A percentile compares a stretch with the other conserved stretches of the same genome.
Conservation (phyloP, 169 alveolate genomes). For the Plasmodium sp. region DNA sequence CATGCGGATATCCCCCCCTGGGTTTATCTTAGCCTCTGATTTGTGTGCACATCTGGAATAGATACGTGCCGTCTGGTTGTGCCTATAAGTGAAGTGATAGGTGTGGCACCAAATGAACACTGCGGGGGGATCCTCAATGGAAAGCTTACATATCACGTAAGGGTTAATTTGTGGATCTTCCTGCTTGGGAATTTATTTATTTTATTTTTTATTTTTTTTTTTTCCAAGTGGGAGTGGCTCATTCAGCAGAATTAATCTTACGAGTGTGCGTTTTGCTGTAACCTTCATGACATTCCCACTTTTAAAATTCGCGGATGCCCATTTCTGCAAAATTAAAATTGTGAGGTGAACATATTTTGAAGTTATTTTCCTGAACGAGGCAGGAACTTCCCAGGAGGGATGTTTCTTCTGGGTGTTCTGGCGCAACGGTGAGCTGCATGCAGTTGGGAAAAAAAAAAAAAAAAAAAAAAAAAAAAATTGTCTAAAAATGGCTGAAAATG, state of each 20-base stretch:
- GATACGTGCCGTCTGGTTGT: not conserved
- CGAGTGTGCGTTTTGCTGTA: not conserved
- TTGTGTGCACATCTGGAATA: not conserved
- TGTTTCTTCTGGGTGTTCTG: conserved; percentile 1
- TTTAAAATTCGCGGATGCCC: not conserved
- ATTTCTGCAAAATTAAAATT: not conserved
- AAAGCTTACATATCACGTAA: not conserved
- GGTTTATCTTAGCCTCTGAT: not conserved
- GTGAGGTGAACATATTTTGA: not conserved
- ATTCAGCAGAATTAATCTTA: conserved; percentile 6
- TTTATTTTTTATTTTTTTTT: not conserved
- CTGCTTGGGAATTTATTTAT: not conserved
- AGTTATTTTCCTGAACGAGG: not conserved
- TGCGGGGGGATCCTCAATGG: not conserved
- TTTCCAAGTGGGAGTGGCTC: not conserved
- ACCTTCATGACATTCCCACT: not conserved
- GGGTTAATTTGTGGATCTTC: not conserved
- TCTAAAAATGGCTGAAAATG: not conserved
- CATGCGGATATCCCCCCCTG: not conserved
- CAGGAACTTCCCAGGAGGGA: not conserved
- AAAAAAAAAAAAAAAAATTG: conserved; percentile 2
- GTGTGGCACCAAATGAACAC: not conserved
- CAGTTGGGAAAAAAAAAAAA: not conserved
- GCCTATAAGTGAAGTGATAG: not conserved
- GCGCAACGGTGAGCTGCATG: not conserved